phyloP scores from a whole-genome alignment of 2,329 filamentous ascomycete species.

The Scleromitrula shiraiana region DNA sequence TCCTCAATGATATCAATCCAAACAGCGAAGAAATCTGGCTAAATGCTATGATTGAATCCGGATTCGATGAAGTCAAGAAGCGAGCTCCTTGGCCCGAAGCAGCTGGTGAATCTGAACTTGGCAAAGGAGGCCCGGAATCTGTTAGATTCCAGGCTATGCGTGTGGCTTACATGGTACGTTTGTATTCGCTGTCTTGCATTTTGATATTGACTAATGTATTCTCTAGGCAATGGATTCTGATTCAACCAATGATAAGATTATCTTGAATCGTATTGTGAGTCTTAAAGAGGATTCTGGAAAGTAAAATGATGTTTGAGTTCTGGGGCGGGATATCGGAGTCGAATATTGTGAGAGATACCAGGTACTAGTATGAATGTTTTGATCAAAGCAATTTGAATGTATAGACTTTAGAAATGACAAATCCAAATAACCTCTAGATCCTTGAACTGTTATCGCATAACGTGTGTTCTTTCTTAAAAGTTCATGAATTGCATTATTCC shows the following conservation, averaged over 20 bases:
- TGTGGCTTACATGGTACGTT: constrained; percentile 62
- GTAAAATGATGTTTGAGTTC: too few relatives aligned
- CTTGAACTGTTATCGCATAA: too few relatives aligned
- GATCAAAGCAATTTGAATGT: too few relatives aligned
- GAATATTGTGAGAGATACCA: too few relatives aligned
- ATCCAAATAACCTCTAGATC: too few relatives aligned
- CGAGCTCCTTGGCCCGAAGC: constrained; percentile 77
- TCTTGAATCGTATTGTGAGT: constrained; percentile 87
- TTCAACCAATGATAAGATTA: constrained; percentile 67
- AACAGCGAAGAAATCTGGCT: constrained; percentile 74
- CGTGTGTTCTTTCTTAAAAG: too few relatives aligned
- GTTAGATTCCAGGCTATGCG: constrained; percentile 89
- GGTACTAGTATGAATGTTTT: too few relatives aligned
- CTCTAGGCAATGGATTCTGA: constrained; percentile 63
- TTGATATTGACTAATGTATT: constrained; percentile 5
- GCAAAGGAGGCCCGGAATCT: constrained; percentile 57
- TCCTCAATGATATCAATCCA: constrained; percentile 76
- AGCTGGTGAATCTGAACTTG: constrained; percentile 54
- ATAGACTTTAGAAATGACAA: too few relatives aligned
- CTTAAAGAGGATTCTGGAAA: constrained; percentile 83
- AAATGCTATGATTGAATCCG: constrained; percentile 72
- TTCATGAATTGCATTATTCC: too few relatives aligned
- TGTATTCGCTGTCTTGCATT: neutral
- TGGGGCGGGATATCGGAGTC: too few relatives aligned
- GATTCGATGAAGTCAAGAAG: constrained; percentile 67